Conservation (phyloP, 768 basidiomycete genomes). For the Russula compacta region DNA sequence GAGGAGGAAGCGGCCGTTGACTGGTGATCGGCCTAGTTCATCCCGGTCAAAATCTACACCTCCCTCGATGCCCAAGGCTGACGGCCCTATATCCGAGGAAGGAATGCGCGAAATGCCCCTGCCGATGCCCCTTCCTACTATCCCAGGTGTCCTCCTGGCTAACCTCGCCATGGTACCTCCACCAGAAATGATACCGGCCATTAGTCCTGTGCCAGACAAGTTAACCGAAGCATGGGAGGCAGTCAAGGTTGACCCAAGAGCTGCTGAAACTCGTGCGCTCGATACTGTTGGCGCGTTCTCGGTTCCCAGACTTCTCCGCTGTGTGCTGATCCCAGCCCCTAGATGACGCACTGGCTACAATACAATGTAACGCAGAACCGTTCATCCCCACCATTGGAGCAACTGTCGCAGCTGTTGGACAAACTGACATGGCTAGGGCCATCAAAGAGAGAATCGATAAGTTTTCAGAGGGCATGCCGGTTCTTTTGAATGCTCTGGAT, state of each 20-base stretch:
- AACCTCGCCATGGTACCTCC: background rate
- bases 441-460: constrained; percentile 21
- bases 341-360: background rate
- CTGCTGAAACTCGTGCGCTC: background rate
- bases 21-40: background rate
- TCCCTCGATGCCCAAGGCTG: background rate
- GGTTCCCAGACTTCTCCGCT: no score
- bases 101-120: background rate
- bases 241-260: background rate
- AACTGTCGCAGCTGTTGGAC: background rate
- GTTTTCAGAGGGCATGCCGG: constrained; percentile 24
- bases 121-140: background rate
- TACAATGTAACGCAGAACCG: background rate
- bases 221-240: background rate
- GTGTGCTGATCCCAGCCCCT: background rate
- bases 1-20: background rate
- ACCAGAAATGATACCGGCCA: background rate
- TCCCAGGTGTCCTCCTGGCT: background rate
- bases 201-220: background rate
- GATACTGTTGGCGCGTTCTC: background rate
- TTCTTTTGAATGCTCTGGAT: constrained; percentile 24
- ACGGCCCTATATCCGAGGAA: background rate
- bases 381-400: background rate
- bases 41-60: background rate
- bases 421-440: background rate